Evolutionary conservation across 1,139 yeast genomes (phyloP).

Genomic region (Geotrichum macrosporum): DNA sequence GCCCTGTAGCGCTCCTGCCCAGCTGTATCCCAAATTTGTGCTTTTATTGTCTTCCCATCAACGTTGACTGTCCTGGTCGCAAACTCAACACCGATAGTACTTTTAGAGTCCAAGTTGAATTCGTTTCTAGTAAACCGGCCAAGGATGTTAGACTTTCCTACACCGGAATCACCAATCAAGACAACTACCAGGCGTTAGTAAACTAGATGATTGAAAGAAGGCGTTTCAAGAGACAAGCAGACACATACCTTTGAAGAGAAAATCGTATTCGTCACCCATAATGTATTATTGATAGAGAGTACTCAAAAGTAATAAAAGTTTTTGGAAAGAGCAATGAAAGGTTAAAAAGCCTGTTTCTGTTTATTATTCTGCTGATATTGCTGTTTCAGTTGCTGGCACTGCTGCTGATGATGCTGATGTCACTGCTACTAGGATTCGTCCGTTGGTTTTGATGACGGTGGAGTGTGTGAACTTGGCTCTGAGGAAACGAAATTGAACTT

Average conservation of each 20-base stretch:
- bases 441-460: too few species aligned
- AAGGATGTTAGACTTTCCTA: constrained; percentile 90
- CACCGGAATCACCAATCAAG: constrained; percentile 95
- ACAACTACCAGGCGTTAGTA: constrained; percentile 49
- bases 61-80: constrained; percentile 94
- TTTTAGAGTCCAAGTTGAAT: constrained; percentile 87
- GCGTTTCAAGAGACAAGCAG: background rate
- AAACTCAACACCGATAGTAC: constrained; percentile 97
- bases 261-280: constrained; percentile 78
- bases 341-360: too few species aligned
- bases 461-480: too few species aligned
- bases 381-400: too few species aligned
- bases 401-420: too few species aligned
- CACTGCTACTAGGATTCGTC: too few species aligned
- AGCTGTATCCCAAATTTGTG: constrained; percentile 99
- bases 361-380: too few species aligned
- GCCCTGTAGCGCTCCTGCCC: constrained; percentile 99
- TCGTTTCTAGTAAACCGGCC: constrained; percentile 94
- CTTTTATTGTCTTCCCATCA: constrained; percentile 92
- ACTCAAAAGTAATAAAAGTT: too few species aligned
- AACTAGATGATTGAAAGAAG: background rate
- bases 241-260: constrained; percentile 72
- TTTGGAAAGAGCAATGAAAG: too few species aligned
- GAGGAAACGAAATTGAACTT: too few species aligned
- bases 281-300: too few species aligned